Percentiles rank a stretch among this genome's conserved stretches.
These are phyloP conservation scores for Phytopythium boreale DNA, from an alignment of 352 stramenopile genomes.

Conservation along the genomic window DNA sequence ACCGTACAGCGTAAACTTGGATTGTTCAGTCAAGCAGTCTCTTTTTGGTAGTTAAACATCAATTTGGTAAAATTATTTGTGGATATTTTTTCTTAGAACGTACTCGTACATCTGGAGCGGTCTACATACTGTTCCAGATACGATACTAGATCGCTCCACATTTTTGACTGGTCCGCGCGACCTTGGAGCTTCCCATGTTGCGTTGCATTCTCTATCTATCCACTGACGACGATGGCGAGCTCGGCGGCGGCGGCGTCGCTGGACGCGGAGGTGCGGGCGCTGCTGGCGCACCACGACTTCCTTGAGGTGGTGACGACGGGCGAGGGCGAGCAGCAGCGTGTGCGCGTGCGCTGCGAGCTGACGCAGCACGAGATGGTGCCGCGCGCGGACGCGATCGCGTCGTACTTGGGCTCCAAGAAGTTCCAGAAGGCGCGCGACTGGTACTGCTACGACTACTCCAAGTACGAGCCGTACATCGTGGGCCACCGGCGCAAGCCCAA, in stretches of 20 bases:
- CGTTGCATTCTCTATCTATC: neutral
- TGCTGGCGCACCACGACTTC: slow-evolving; percentile 49
- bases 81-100: no score
- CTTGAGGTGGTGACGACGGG: slow-evolving; percentile 47
- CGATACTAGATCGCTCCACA: neutral
- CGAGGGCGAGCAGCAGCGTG: slow-evolving; percentile 39
- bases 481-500: slow-evolving; percentile 79
- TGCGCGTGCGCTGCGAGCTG: slow-evolving; percentile 67
- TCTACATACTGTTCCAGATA: neutral
- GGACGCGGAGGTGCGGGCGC: slow-evolving; percentile 34
- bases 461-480: slow-evolving; percentile 91
- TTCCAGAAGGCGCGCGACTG: slow-evolving; percentile 80
- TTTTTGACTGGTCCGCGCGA: neutral
- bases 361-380: slow-evolving; percentile 81
- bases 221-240: neutral
- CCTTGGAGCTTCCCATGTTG: neutral
- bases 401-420: slow-evolving; percentile 75
- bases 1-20: no score
- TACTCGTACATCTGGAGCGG: neutral
- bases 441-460: slow-evolving; percentile 89
- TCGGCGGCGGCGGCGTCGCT: slow-evolving; percentile 10
- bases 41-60: no score
- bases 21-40: no score
- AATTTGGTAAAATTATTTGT: no score
- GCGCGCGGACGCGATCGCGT: slow-evolving; percentile 50